phyloP scores from a whole-genome alignment of 148 eudicot species.

The Chenopodium quinoa region DNA sequence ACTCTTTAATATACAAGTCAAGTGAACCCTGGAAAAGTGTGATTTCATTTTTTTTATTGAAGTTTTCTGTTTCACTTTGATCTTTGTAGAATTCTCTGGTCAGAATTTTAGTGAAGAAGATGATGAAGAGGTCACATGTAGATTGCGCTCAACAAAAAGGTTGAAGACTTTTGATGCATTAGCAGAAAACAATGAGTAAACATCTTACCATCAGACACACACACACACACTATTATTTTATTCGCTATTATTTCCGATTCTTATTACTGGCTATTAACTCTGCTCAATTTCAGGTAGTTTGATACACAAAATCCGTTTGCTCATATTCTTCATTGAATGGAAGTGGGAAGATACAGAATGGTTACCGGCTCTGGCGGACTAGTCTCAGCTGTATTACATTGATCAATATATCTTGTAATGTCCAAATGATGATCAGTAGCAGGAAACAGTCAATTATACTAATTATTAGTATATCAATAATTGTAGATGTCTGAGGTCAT shows the following conservation, averaged over 20 bases:
- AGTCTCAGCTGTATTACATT: neutral
- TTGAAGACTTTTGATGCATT: conserved; percentile 32
- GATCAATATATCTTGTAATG: conserved; percentile 10
- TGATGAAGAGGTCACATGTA: conserved; percentile 24
- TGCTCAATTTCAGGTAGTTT: conserved; percentile 38
- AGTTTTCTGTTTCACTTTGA: neutral
- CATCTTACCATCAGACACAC: conserved; percentile 20
- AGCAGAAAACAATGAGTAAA: conserved; percentile 26
- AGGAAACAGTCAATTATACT: neutral
- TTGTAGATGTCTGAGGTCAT: neutral
- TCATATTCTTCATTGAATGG: neutral
- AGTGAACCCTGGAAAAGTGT: neutral
- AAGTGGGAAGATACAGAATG: conserved; percentile 1
- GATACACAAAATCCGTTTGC: conserved; percentile 20
- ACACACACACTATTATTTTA: neutral
- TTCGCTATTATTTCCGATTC: neutral
- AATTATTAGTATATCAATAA: neutral
- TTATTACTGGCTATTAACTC: neutral
- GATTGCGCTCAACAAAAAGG: conserved; percentile 35
- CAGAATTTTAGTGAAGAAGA: conserved; percentile 76
- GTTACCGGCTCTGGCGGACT: neutral
- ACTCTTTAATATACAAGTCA: too few relatives aligned
- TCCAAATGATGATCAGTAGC: neutral
- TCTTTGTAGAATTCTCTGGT: conserved; percentile 58
- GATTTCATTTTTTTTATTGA: neutral